phyloP scores from a whole-genome alignment of 2,329 filamentous ascomycete genomes.

The Phialophora chinensis region DNA sequence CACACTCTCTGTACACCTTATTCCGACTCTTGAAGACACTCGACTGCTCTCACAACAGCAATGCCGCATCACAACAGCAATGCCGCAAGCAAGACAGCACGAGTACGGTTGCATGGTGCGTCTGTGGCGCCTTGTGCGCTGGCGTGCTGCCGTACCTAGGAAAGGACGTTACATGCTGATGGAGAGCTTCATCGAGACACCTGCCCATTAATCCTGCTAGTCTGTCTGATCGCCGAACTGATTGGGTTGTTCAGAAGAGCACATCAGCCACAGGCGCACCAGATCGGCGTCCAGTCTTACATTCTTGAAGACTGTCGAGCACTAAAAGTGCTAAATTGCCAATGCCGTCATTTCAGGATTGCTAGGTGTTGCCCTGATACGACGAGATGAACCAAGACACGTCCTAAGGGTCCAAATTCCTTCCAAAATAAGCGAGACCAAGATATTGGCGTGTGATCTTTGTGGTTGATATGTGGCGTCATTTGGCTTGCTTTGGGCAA shows the following conservation, averaged over 20 bases:
- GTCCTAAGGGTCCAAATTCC: constrained; percentile 7
- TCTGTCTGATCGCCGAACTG: background rate
- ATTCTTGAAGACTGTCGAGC: background rate
- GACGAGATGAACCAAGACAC: background rate
- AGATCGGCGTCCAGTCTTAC: background rate
- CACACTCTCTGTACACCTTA: background rate
- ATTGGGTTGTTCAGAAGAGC: background rate
- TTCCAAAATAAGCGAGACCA: constrained; percentile 15
- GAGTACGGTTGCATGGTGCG: background rate
- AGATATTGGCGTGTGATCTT: constrained; percentile 1
- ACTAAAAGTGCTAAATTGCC: constrained; percentile 10
- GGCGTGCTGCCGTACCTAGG: background rate
- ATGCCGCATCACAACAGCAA: too few species aligned
- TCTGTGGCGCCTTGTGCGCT: background rate
- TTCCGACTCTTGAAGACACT: background rate
- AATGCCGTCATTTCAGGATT: constrained; percentile 28
- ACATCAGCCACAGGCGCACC: constrained; percentile 21
- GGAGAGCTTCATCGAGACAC: background rate
- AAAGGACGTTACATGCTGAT: background rate
- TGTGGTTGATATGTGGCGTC: constrained; percentile 28
- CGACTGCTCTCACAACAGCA: background rate
- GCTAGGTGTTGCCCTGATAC: background rate
- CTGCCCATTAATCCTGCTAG: background rate
- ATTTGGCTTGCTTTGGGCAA: constrained; percentile 24
- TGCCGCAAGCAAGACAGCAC: background rate